Evolutionary conservation across 2,329 filamentous ascomycete genomes (phyloP), one percentile per base, ranked within the genome.

Genomic region (Chaetomium strumarium): DNA sequence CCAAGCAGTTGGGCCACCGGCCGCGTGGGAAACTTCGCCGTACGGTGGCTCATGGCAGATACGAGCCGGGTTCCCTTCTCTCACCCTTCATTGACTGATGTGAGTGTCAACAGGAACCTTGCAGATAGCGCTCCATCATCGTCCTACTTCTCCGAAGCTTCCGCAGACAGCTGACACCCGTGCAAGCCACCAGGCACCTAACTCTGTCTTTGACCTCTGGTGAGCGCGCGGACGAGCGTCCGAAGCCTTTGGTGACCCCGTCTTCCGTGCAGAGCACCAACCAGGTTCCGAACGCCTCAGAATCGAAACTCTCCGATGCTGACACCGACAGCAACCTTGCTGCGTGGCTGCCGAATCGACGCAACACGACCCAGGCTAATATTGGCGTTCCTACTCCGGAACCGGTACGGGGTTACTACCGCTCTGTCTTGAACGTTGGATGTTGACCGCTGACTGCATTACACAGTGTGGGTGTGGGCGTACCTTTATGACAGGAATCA

Each of bases 1-100:
- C 62, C 62, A 33, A 63, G 51, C 44, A 64, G 52, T 52, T 64
- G 62, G 50, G 61, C 58, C 43, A 62, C 52, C 12, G 62, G 60
- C 43, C 53, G 58, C 16, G 64, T 63, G 4, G 70, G 68, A 57
- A 72, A 68, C 14, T 62, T 58, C 42, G 60, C 61, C 52, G 81
- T 17, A 13, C 39, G 49, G 14, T 53, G 49, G n/a, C 24, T 13
- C 55, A 58, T 58, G 31, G 38, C 44, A 12, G 19, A 30, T 24
- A 10, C n/a, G 12, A 34, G 34, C 17, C 16, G 17, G 34, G 33
- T 11, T 49, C 8, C 16, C 46, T 14, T 46, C 13, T 29, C 19
- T 38, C 46, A 40, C 48, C 5, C 17, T 11, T 42, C 50, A 31
- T 36, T 37, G 39, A 31, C 39, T 33, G 16, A 42, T 36, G 36